phyloP scores from a whole-genome alignment of 1,139 yeast genomes.

The Taphrina deformans region DNA sequence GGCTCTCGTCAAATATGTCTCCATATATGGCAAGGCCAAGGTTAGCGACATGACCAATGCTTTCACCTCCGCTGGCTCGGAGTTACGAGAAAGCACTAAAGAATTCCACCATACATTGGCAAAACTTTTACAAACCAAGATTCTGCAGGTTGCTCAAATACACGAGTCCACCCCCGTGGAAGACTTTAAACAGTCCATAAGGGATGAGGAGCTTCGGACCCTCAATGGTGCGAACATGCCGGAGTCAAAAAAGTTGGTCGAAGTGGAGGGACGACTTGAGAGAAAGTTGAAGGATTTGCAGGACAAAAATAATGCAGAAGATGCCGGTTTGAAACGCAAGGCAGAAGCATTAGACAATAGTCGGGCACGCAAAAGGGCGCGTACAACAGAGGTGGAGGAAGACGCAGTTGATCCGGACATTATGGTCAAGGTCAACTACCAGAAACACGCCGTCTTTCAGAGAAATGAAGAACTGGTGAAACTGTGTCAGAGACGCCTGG shows the following conservation, averaged over 20 bases:
- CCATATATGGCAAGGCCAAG: conserved; percentile 19
- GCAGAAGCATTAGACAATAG: background rate
- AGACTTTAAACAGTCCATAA: conserved; percentile 21
- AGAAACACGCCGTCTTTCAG: conserved; percentile 65
- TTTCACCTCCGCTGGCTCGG: background rate
- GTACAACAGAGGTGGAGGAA: background rate
- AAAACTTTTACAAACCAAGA: background rate
- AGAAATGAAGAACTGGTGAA: conserved; percentile 65
- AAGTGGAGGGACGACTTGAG: background rate
- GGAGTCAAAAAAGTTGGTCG: background rate
- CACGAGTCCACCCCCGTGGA: conserved; percentile 15
- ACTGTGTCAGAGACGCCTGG: conserved; percentile 68
- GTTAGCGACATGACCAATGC: conserved; percentile 4
- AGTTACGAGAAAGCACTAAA: background rate
- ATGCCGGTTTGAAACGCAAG: conserved; percentile 14
- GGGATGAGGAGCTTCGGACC: conserved; percentile 5
- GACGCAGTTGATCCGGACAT: conserved; percentile 45
- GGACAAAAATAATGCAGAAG: background rate
- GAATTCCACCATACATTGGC: background rate
- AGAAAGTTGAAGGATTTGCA: conserved; percentile 23
- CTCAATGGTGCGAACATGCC: background rate
- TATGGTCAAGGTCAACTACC: conserved; percentile 63
- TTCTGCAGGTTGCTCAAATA: background rate
- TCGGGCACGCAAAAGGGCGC: conserved; percentile 8
- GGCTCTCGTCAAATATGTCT: conserved; percentile 70